Evolutionary conservation across 768 basidiomycete species (phyloP), one percentile per base, ranked within the genome.

Genomic region (Pleurotus giganteus): DNA sequence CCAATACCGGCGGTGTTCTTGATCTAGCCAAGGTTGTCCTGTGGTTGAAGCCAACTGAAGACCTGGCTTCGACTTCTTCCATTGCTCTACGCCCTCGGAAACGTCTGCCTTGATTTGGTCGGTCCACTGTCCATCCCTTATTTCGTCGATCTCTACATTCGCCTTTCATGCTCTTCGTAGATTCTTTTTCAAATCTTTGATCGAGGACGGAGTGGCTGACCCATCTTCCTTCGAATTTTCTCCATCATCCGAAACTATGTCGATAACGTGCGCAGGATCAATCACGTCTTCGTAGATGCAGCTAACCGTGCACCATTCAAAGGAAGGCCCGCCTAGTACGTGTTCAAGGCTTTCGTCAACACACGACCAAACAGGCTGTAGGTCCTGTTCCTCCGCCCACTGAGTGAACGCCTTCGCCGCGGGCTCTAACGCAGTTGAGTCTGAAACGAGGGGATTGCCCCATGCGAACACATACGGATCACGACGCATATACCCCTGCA

Each of bases 201-300:
- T 76, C 32, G 17, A 31, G 55, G 73, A 69, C 56, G 71, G 61
- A 57, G 65, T 24, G 2, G 70, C 72, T 3, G 29, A n/a, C 1
- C 47, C 47, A 12, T 15, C 46, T 54, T 70, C 68, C 17, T 66
- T 66, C 0, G 73, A 74, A 44, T 72, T 70, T 6, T 17, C 47
- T 9, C 63, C 63, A 4, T 71, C 67, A 0, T 70, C 67, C 13
- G 65, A 64, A 1, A 72, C 74, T 47, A 79, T 55, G 23, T 75
- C 68, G 13, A 78, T 58, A 15, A 80, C 64, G 55, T 76, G 74
- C 21, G 71, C 75, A 0, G 83, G 78, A 50, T 82, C 74, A 11
- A 83, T 69, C 32, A 80, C 71, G 47, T 86, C 84, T 61, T 88
- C 85, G 47, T 81, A 80, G 46, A 88, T 84, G 55, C 83, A 86